Evolutionary conservation across 164 flowering plant genomes (phyloP).

Genomic region (Vitis labrusca): DNA sequence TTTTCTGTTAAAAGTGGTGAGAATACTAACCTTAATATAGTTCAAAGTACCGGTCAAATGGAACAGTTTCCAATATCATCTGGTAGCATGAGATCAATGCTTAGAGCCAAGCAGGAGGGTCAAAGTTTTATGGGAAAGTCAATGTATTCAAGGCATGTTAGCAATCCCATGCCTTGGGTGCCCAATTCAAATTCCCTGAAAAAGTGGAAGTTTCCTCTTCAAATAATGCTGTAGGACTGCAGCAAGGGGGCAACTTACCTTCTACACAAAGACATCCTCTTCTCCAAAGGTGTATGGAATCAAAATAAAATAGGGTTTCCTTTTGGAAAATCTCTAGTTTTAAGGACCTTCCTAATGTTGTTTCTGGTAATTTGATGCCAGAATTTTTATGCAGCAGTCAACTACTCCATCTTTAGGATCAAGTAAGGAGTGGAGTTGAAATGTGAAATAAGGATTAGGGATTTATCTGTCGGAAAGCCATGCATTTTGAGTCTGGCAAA

Average conservation of each 20-base stretch:
- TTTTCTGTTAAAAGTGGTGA: slow-evolving; percentile 39
- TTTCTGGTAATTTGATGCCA: slow-evolving; percentile 20
- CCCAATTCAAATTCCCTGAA: slow-evolving; percentile 29
- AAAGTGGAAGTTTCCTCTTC: slow-evolving; percentile 40
- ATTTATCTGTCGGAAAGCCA: slow-evolving; percentile 6
- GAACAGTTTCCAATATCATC: slow-evolving; percentile 26
- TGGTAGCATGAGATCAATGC: slow-evolving; percentile 26
- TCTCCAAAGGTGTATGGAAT: slow-evolving; percentile 39
- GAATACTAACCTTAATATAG: slow-evolving; percentile 22
- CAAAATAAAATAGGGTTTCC: slow-evolving; percentile 37
- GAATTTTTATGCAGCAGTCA: slow-evolving; percentile 25
- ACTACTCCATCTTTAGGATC: slow-evolving; percentile 19
- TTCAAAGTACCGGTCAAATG: slow-evolving; percentile 29
- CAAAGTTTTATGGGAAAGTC: slow-evolving; percentile 20
- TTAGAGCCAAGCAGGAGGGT: slow-evolving; percentile 31
- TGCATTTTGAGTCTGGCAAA: neutral
- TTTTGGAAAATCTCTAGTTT: slow-evolving; percentile 38
- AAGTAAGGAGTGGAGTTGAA: slow-evolving; percentile 17
- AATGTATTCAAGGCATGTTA: slow-evolving; percentile 16
- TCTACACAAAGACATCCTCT: slow-evolving; percentile 27
- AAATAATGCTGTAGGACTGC: slow-evolving; percentile 23
- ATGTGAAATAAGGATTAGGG: slow-evolving; percentile 3
- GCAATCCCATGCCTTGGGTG: slow-evolving; percentile 11
- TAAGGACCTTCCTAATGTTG: slow-evolving; percentile 29
- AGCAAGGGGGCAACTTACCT: slow-evolving; percentile 32